Evolutionary conservation across 768 basidiomycete genomes (phyloP).

Genomic region (Phanerochaete carnosa): DNA sequence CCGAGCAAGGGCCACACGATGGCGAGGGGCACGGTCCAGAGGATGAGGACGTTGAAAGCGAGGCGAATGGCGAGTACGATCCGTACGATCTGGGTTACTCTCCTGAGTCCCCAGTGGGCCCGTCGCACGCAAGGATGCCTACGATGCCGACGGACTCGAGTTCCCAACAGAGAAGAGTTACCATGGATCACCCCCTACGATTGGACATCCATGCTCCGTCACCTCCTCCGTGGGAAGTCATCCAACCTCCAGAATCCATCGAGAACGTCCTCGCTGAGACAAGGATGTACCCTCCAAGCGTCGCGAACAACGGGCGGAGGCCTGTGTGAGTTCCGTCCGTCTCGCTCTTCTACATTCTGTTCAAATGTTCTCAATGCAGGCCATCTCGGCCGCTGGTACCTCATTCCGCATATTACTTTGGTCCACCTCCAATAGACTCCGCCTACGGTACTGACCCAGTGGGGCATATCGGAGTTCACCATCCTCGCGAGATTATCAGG

Average conservation of each 20-base stretch:
- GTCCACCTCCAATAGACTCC: slow-evolving; percentile 70
- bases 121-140: not conserved
- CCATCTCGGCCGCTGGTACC: slow-evolving; percentile 50
- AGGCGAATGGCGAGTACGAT: slow-evolving; percentile 11
- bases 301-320: not conserved
- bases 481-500: slow-evolving; percentile 88
- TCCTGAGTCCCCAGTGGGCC: slow-evolving; percentile 6
- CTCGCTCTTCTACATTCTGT: not conserved
- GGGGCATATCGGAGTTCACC: slow-evolving; percentile 85
- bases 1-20: not conserved
- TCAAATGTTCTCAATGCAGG: slow-evolving; percentile 1
- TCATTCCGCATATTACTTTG: slow-evolving; percentile 81
- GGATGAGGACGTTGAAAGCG: slow-evolving; percentile 1
- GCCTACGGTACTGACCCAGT: slow-evolving; percentile 79
- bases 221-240: slow-evolving; percentile 66
- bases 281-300: not conserved
- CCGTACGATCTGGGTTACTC: slow-evolving; percentile 15
- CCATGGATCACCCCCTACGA: slow-evolving; percentile 35
- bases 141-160: not conserved
- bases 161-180: not conserved
- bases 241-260: slow-evolving; percentile 45
- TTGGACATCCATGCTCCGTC: slow-evolving; percentile 46
- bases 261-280: slow-evolving; percentile 18
- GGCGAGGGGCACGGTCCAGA: not conserved
- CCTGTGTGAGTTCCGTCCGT: not conserved